These are phyloP conservation scores for Syncephalastrum monosporum DNA, from an alignment of 371 early-diverging fungal species.

Conservation along the genomic window DNA sequence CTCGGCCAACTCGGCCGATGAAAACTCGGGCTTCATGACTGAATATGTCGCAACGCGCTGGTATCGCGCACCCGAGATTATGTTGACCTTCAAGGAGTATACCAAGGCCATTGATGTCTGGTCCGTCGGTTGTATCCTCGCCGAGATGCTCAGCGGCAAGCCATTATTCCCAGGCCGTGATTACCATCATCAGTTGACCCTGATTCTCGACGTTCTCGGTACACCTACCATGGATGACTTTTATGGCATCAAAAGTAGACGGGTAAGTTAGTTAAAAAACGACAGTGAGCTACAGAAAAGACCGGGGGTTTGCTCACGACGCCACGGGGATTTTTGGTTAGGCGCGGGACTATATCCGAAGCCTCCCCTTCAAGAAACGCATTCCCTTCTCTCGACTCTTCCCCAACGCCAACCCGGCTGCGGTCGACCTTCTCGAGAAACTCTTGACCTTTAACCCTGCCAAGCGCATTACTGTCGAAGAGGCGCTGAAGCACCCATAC, in stretches of 20 bases:
- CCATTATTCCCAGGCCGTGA: conserved; percentile 91
- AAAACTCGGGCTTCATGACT: conserved; percentile 92
- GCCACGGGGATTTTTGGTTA: conserved; percentile 13
- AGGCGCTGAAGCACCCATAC: conserved; percentile 91
- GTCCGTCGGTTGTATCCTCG: conserved; percentile 97
- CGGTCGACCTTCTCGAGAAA: conserved; percentile 87
- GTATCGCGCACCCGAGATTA: conserved; percentile 99
- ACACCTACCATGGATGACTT: conserved; percentile 94
- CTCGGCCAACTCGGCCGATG: conserved; percentile 85
- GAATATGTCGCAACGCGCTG: conserved; percentile 98
- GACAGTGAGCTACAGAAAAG: not conserved
- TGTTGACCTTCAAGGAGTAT: conserved; percentile 94
- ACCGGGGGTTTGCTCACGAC: not conserved
- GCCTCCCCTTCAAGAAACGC: conserved; percentile 86
- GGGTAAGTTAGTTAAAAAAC: conserved; percentile 39
- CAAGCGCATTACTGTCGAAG: conserved; percentile 91
- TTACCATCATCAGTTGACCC: conserved; percentile 95
- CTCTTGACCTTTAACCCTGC: conserved; percentile 93
- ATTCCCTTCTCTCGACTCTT: conserved; percentile 80
- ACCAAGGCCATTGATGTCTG: conserved; percentile 97
- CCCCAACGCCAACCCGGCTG: conserved; percentile 82
- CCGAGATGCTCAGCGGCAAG: conserved; percentile 92
- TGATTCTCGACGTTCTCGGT: conserved; percentile 96
- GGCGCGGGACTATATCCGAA: conserved; percentile 91
- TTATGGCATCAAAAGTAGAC: conserved; percentile 74